Base-by-base conservation (phyloP, 23 red algal species). In the Chondrus crispus region DNA sequence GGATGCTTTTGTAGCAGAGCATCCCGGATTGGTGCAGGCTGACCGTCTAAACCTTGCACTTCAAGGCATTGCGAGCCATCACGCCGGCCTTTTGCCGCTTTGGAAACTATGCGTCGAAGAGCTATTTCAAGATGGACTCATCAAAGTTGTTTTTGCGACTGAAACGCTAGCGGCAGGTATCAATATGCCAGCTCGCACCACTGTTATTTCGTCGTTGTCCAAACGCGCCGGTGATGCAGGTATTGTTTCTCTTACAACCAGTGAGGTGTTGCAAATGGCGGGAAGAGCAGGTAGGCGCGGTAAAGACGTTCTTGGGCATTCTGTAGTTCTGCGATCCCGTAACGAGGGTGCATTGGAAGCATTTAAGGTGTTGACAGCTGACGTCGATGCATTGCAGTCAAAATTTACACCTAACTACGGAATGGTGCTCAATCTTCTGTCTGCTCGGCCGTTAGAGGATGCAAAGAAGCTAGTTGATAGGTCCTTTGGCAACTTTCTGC, bases 121-220 rank as follows among this genome's bases (percentile, higher is more conserved):
- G 49, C 81, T 98, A 46, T 98, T 98, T 70, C 94, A 96, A 62
- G 97, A 90, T 58, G 93, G 93, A 33, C 86, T 98, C 51, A 90
- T 98, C 49, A 98, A 98, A 49, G 93, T 96, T 22, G 93, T 98
- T 16, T 98, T 96, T 92, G 97, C 97, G 13, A 98, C 97, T 57
- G 97, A 98, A 53, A 98, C 97, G 22, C 81, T 98, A 2, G 97
- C 97, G 30, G 97, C 97, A 45, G 97, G 97, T 19, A 98, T 98
- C 42, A 98, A 98, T 75, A 98, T 98, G 97, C 97, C 97, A 9
- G 85, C 86, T 20, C 87, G 95, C 69, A 98, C 95, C n/a, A 98
- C 95, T 29, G 90, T 92, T 1, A 98, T 98, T 1, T 95, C 91
- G 24, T 80, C 95, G 5, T 44, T 98, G 49, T 94, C 85, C 14